Evolutionary conservation across 495 filamentous ascomycete genomes (phyloP).

Genomic region (Coniosporium apollinis): DNA sequence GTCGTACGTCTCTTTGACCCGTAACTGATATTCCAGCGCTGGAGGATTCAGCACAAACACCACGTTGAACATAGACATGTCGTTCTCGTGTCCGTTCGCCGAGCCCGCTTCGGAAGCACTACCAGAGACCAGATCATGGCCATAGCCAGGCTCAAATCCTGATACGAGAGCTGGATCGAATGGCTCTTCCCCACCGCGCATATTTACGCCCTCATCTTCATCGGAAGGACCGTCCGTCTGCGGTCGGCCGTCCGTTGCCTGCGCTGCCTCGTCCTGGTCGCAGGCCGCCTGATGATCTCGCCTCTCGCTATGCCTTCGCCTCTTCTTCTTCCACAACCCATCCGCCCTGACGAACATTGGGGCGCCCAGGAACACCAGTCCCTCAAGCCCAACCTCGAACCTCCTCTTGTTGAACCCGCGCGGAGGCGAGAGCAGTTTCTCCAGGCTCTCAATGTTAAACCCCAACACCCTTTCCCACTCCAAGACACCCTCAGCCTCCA

Average conservation of each 20-base stretch:
- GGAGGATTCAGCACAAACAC: constrained; percentile 80
- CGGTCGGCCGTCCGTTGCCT: neutral
- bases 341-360: constrained; percentile 77
- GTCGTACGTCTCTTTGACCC: constrained; percentile 65
- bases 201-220: neutral
- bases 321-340: constrained; percentile 69
- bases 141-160: constrained; percentile 20
- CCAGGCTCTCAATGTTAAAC: constrained; percentile 58
- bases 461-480: constrained; percentile 70
- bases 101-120: constrained; percentile 10
- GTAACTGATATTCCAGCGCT: constrained; percentile 52
- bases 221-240: neutral
- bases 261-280: neutral
- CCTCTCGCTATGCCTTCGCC: constrained; percentile 14
- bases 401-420: constrained; percentile 67
- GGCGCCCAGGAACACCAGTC: constrained; percentile 68
- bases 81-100: constrained; percentile 26
- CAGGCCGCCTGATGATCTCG: neutral
- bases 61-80: constrained; percentile 93
- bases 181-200: constrained; percentile 9
- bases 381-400: constrained; percentile 77
- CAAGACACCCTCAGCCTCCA: neutral
- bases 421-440: constrained; percentile 67
- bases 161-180: constrained; percentile 20
- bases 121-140: constrained; percentile 16